Evolutionary conservation across 192 early-diverging fungal species (phyloP).

Genomic region (Chytriomyces confervae): DNA sequence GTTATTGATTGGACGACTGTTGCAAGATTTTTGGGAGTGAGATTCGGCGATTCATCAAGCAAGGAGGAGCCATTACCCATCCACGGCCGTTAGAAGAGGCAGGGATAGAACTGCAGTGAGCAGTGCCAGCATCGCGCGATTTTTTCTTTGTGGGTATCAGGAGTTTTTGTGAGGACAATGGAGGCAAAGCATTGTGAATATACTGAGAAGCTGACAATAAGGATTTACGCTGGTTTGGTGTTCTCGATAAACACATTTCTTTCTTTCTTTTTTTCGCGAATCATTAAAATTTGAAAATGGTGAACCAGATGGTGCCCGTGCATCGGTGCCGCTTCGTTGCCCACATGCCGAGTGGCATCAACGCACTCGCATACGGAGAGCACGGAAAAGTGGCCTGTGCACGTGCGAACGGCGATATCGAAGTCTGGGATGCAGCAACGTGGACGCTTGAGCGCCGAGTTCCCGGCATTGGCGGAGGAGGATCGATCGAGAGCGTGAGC

Average conservation of each 20-base stretch:
- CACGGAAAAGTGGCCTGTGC: slow-evolving; percentile 73
- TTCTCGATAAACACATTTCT: neutral
- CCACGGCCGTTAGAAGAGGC: too few relatives aligned
- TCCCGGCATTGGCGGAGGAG: slow-evolving; percentile 73
- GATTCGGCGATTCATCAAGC: too few relatives aligned
- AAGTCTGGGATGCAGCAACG: slow-evolving; percentile 82
- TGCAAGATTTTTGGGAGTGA: too few relatives aligned
- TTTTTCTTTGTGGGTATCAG: too few relatives aligned
- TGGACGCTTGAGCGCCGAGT: slow-evolving; percentile 86
- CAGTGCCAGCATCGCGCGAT: too few relatives aligned
- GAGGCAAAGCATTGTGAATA: too few relatives aligned
- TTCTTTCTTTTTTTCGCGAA: slow-evolving; percentile 21
- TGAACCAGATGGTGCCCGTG: slow-evolving; percentile 19
- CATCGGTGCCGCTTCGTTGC: slow-evolving; percentile 77
- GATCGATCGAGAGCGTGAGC: slow-evolving; percentile 76
- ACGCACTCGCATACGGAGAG: slow-evolving; percentile 68
- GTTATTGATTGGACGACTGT: too few relatives aligned
- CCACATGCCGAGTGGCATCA: slow-evolving; percentile 83
- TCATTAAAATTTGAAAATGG: neutral
- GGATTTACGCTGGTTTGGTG: too few relatives aligned
- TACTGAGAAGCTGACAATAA: too few relatives aligned
- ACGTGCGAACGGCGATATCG: slow-evolving; percentile 90
- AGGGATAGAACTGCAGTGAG: too few relatives aligned
- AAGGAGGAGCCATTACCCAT: too few relatives aligned
- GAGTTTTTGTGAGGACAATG: too few relatives aligned